Percentiles rank a stretch among this genome's conserved stretches.
phyloP scores from a whole-genome alignment of 192 early-diverging fungal genomes.

The Dimargaris cristalligena region DNA sequence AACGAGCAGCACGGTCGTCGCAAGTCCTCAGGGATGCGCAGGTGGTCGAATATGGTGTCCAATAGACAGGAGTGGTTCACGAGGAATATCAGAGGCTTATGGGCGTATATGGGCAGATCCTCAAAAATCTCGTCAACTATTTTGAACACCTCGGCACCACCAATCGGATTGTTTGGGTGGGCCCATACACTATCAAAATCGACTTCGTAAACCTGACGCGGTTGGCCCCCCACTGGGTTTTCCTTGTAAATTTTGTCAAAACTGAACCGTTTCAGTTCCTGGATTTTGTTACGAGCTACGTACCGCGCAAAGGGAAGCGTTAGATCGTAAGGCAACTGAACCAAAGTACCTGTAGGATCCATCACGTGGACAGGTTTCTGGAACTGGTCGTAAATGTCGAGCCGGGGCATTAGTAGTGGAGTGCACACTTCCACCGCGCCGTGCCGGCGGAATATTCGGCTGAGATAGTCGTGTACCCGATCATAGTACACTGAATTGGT shows the following conservation, averaged over 20 bases:
- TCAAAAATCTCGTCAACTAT: slow-evolving; percentile 56
- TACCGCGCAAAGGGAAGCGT: slow-evolving; percentile 84
- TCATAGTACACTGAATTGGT: slow-evolving; percentile 50
- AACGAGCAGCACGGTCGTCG: slow-evolving; percentile 34
- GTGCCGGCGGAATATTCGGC: slow-evolving; percentile 65
- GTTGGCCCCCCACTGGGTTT: slow-evolving; percentile 74
- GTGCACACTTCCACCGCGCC: slow-evolving; percentile 68
- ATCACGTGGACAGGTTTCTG: slow-evolving; percentile 63
- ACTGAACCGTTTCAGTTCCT: slow-evolving; percentile 64
- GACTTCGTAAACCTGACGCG: slow-evolving; percentile 53
- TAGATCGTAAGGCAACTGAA: slow-evolving; percentile 77
- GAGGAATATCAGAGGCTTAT: slow-evolving; percentile 37
- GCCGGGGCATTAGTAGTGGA: slow-evolving; percentile 67
- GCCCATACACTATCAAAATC: slow-evolving; percentile 83
- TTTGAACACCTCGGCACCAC: slow-evolving; percentile 81
- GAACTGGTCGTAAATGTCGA: slow-evolving; percentile 41
- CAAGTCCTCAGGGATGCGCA: slow-evolving; percentile 30
- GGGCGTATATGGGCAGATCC: slow-evolving; percentile 45
- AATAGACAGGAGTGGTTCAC: slow-evolving; percentile 61
- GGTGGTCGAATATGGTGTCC: slow-evolving; percentile 54
- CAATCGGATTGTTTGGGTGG: slow-evolving; percentile 39
- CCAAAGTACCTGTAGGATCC: slow-evolving; percentile 64
- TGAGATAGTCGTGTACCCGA: slow-evolving; percentile 49
- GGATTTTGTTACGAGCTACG: slow-evolving; percentile 51
- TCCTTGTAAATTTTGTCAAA: slow-evolving; percentile 72